Evolutionary conservation across 352 stramenopile species (phyloP).

Genomic region (Elongisporangium anandrum): DNA sequence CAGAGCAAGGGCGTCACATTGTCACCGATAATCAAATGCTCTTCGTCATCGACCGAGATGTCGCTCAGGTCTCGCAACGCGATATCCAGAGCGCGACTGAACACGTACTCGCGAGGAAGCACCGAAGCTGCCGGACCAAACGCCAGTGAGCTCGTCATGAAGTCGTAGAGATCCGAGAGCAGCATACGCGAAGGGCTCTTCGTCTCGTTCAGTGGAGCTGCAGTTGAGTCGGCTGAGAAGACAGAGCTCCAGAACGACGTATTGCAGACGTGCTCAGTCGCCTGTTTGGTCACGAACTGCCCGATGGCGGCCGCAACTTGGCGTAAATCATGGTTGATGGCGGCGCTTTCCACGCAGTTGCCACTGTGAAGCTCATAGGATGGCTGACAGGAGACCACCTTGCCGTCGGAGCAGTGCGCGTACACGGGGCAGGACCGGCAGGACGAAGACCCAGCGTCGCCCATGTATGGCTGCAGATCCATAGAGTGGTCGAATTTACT

Average conservation of each 20-base stretch:
- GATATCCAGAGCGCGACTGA: slow-evolving; percentile 57
- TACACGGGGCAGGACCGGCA: slow-evolving; percentile 62
- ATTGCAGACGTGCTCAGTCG: slow-evolving; percentile 27
- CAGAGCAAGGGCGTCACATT: slow-evolving; percentile 47
- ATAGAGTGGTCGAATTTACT: slow-evolving; percentile 35
- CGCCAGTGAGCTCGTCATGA: slow-evolving; percentile 34
- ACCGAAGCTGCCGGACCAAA: slow-evolving; percentile 38
- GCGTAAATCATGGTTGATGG: slow-evolving; percentile 42
- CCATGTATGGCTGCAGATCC: slow-evolving; percentile 46
- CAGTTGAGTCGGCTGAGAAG: slow-evolving; percentile 6
- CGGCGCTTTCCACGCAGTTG: slow-evolving; percentile 48
- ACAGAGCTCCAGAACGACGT: slow-evolving; percentile 23
- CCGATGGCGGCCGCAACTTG: slow-evolving; percentile 42
- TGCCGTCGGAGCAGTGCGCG: slow-evolving; percentile 48
- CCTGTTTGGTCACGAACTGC: slow-evolving; percentile 34
- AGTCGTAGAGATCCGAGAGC: slow-evolving; percentile 42
- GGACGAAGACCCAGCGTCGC: slow-evolving; percentile 3
- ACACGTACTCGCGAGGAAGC: slow-evolving; percentile 46
- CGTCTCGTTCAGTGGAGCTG: slow-evolving; percentile 1
- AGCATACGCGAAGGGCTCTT: slow-evolving; percentile 14
- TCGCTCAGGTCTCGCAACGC: slow-evolving; percentile 49
- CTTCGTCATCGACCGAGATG: slow-evolving; percentile 42
- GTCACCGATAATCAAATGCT: slow-evolving; percentile 36
- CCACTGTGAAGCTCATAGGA: slow-evolving; percentile 45
- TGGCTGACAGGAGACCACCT: slow-evolving; percentile 35